A percentile compares a stretch with the other conserved stretches of the same genome.
Evolutionary conservation across 768 basidiomycete genomes (phyloP).

Genomic region (Russula griseocarnosa): DNA sequence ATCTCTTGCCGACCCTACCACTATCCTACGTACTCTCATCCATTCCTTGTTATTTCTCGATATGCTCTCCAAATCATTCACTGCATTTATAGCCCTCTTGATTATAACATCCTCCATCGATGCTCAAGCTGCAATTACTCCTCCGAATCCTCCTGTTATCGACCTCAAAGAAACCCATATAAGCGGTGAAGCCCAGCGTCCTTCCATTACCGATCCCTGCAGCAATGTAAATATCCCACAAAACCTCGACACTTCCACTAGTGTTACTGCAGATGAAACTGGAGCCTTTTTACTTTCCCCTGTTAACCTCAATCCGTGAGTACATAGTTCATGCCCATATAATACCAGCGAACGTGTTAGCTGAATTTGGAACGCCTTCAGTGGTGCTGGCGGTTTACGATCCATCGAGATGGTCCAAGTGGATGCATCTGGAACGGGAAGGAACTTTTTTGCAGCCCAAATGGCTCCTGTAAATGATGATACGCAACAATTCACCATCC

Average conservation of each 20-base stretch:
- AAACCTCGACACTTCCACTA: conserved; percentile 38
- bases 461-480: conserved; percentile 41
- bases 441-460: conserved; percentile 37
- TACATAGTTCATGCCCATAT: too few relatives aligned
- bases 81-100: conserved; percentile 35
- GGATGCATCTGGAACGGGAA: conserved; percentile 28
- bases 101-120: conserved; percentile 37
- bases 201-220: conserved; percentile 38
- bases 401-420: background rate
- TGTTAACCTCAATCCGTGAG: conserved; percentile 28
- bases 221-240: conserved; percentile 43
- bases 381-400: too few relatives aligned
- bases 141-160: conserved; percentile 34
- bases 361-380: too few relatives aligned
- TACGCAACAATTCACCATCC: conserved; percentile 41
- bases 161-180: conserved; percentile 32
- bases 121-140: conserved; percentile 42
- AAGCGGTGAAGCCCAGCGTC: conserved; percentile 34
- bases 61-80: conserved; percentile 34
- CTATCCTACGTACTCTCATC: background rate
- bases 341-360: too few relatives aligned
- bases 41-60: background rate
- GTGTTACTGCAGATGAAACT: conserved; percentile 34
- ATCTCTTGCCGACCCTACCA: background rate
- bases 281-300: conserved; percentile 43